phyloP scores from a whole-genome alignment of 257 asterid species.

The Gentiana dahurica region DNA sequence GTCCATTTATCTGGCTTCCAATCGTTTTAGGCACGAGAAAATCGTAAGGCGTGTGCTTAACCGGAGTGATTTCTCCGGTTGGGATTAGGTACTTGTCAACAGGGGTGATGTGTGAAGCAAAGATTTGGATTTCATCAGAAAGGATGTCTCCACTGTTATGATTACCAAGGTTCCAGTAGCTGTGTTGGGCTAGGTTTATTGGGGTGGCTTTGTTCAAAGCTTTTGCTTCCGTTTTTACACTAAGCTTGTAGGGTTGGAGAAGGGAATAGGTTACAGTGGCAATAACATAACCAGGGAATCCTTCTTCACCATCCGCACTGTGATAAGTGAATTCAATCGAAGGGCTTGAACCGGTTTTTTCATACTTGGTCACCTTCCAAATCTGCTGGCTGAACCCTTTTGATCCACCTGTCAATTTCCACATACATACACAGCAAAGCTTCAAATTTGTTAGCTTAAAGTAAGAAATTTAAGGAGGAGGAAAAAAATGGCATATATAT shows the following conservation, averaged over 20 bases:
- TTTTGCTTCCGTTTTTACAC: conserved; percentile 49
- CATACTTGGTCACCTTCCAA: conserved; percentile 54
- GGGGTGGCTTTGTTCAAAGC: conserved; percentile 69
- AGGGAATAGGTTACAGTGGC: conserved; percentile 45
- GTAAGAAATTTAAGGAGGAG: background rate
- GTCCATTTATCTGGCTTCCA: conserved; percentile 32
- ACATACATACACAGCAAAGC: background rate
- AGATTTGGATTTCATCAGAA: conserved; percentile 47
- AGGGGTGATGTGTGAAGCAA: conserved; percentile 54
- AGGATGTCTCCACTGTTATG: conserved; percentile 58
- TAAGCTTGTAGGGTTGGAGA: conserved; percentile 26
- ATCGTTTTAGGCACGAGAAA: conserved; percentile 39
- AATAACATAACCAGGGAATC: conserved; percentile 66
- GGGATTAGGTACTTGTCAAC: conserved; percentile 48
- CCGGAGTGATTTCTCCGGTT: conserved; percentile 31
- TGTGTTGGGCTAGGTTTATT: conserved; percentile 65
- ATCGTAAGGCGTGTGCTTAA: conserved; percentile 53
- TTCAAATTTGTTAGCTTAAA: background rate
- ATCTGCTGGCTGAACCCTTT: conserved; percentile 56
- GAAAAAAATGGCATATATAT: background rate
- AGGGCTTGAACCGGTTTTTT: conserved; percentile 30
- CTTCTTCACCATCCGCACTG: conserved; percentile 79
- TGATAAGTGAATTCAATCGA: conserved; percentile 43
- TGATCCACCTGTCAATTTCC: conserved; percentile 43
- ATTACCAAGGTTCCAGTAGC: conserved; percentile 78